Base-by-base conservation (phyloP, 1,284 basidiomycete species). In the Leccinum subrobustum region DNA sequence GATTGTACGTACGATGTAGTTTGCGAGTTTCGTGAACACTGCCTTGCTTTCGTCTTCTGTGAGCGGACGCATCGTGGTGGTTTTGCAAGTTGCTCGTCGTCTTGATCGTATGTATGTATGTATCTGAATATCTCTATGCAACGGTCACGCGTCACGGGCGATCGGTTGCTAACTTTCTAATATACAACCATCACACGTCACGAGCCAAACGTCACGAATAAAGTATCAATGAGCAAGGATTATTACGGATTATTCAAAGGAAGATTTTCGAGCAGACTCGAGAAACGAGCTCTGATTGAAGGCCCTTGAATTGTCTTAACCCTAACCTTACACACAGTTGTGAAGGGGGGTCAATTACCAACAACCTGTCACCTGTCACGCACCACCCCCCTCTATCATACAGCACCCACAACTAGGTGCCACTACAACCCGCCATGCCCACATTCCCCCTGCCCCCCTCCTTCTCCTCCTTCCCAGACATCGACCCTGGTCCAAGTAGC, bases 11-110 rank as follows among this genome's bases (percentile, higher is more conserved):
- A 92, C 91, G 65, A 96, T 89, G 74, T 95, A 96, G 77, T 95
- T 95, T 35, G 95, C 92, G 39, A 96, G 84, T 74, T 96, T 96
- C 42, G 89, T 86, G 68, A 96, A 96, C 16, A 96, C 88, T 0
- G 87, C 82, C 72, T 92, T 92, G 70, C 88, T 93, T 76, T 94
- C 92, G 52, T 93, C 91, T 72, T 94, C 89, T 42, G 92, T 94
- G 52, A 94, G 78, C 20, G 92, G 92, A 6, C 92, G 86, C 92
- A 94, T 93, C 52, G 35, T 54, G 33, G 53, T 53, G 29, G 29
- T 25, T 50, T 20, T 27, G 48, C 39, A 42, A 42, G 39, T 44
- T 44, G 18, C 42, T 44, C 42, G 51, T 52, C 31, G 52, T 33
- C 9, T 20, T 11, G 52, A 20, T 44, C 42, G 42, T 20, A 42